A percentile compares a stretch with the other conserved stretches of the same genome.
These are phyloP conservation scores for Chamaecrista fasciculata DNA, from an alignment of 306 rosid species.

Conservation along the genomic window DNA sequence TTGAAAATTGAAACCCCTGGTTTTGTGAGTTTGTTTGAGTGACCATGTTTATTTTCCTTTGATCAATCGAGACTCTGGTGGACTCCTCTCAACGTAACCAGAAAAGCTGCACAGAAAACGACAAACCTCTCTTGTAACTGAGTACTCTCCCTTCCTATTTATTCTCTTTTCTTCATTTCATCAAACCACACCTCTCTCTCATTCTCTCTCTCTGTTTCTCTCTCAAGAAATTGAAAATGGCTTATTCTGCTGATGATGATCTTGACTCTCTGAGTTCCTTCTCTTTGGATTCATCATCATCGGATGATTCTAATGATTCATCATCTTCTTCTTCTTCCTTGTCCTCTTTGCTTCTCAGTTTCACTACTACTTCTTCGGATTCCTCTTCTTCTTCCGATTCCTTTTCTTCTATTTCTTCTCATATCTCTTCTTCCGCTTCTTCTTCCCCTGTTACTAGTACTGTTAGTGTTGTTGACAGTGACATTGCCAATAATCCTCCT, in stretches of 20 bases:
- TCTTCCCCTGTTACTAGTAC: too few relatives aligned
- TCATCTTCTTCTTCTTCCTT: conserved; percentile 36
- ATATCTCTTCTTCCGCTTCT: too few relatives aligned
- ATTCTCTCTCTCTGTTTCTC: conserved; percentile 14
- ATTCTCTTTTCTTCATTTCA: conserved; percentile 55
- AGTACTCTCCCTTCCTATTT: conserved; percentile 56
- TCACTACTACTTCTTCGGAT: too few relatives aligned
- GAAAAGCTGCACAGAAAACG: conserved; percentile 66
- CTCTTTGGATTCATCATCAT: too few relatives aligned
- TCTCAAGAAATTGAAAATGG: too few relatives aligned
- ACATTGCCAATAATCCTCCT: too few relatives aligned
- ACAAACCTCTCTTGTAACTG: conserved; percentile 51
- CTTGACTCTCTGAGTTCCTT: too few relatives aligned
- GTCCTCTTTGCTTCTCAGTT: too few relatives aligned
- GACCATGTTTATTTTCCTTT: conserved; percentile 48
- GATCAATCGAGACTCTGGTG: conserved; percentile 56
- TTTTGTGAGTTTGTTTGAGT: conserved; percentile 55
- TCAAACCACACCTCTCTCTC: conserved; percentile 23
- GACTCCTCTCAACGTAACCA: conserved; percentile 46
- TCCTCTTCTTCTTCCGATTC: too few relatives aligned
- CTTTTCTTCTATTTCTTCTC: too few relatives aligned
- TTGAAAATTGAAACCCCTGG: conserved; percentile 20
- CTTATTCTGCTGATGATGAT: too few relatives aligned
- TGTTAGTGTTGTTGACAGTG: conserved; percentile 22
- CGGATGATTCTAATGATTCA: conserved; percentile 12